Evolutionary conservation across 2,329 filamentous ascomycete genomes (phyloP), one percentile per base, ranked within the genome.

Genomic region (Alternaria sp.): DNA sequence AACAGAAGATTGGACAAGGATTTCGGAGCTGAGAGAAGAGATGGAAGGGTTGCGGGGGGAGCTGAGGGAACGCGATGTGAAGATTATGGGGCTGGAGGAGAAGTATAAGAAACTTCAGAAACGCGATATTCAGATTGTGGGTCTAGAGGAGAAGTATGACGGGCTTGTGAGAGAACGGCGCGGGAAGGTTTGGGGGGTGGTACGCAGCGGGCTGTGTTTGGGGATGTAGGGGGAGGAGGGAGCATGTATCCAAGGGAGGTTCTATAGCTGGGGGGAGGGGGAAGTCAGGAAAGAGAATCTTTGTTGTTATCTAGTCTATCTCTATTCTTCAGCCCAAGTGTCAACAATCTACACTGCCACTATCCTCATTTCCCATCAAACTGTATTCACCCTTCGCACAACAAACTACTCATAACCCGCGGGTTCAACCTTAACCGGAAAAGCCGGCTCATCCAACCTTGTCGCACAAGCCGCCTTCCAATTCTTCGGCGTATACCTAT

Each of bases 401-500:
- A 28, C n/a, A 32, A 21, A 15, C 17, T 62, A 62, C 56, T 62
- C 60, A 19, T 67, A 79, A 3, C 81, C 81, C 10, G 80, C 77
- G 5, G 74, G 72, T 45, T 82, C 77, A 6, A 61, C 30, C 56
- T 74, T 70, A 21, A 78, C 80, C 0, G 85, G 86, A 65, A 87
- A 85, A 5, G 85, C 80, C 3, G 83, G 83, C 64, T 83, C 79
- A 46, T 87, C 87, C 43, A 91, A 69, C 69, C 90, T 80, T 2
- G 6, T 30, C 44, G 80, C 77, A 73, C 90, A 93, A 57, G 87
- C 88, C 17, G 80, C 76, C 74, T 87, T 88, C 95, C 94, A 98
- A 77, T 93, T 87, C 62, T 83, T 83, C 0, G 96, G 96, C 1
- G 93, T 96, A 76, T 92, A 96, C 74, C 93, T 93, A 81, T 98